Base-by-base conservation (phyloP, 805 yeast species). In the Zygosaccharomyces siamensis region DNA sequence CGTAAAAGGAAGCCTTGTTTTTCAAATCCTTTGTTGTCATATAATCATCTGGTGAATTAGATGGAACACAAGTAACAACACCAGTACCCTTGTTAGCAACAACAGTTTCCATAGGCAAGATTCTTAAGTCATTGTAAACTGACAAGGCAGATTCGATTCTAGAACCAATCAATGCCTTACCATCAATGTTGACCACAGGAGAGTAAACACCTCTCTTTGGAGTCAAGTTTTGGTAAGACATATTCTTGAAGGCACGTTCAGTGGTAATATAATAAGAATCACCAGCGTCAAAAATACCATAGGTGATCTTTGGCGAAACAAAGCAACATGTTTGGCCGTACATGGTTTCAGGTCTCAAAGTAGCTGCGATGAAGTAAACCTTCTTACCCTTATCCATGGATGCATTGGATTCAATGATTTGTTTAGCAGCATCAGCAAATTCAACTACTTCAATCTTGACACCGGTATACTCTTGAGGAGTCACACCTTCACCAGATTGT, bases 291-390 rank as follows among this genome's bases (percentile, higher is more conserved):
- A 86, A 93, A 45, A 93, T 70, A 66, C 99, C 98, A 65, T 93
- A 93, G 40, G 78, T 80, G 60, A 93, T 88, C 74, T 86, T 89
- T 67, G 98, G 97, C 26, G 96, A 87, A 21, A 93, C 98, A 62
- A 92, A 93, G 78, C 97, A 90, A 77, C 96, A 88, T 4, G 97
- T 88, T 76, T 93, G 98, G 55, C 97, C 98, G 64, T 90, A 90
- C 97, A 93, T 89, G 59, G 99, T 93, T 74, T 93, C 99, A 28
- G 99, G 97, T 74, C 99, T 84, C 64, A 93, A 80, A 59, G 99
- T 93, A 26, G 98, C 98, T 51, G 99, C 99, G 43, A 93, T 89
- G 52, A 93, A 75, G 72, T 68, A 89, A 26, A 89, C 75, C 59
- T 83, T 85, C 73, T 86, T 88, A 18, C 75, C 68, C 40, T 68